Conservation (phyloP, 306 rosid species). For the Ammopiptanthus mongolicus region DNA sequence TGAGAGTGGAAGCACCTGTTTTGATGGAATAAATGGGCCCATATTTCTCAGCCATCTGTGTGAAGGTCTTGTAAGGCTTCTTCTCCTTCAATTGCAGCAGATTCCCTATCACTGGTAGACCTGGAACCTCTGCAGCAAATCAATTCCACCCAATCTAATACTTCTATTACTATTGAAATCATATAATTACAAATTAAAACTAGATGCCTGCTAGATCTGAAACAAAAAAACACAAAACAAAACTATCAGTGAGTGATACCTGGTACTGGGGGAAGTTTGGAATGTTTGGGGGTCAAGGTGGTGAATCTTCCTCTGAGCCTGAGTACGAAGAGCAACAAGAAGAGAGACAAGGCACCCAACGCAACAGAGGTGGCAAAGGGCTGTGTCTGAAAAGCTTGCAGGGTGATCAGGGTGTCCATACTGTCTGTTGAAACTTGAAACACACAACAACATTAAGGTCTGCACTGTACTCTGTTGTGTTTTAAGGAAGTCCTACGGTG, state of each 20-base stretch:
- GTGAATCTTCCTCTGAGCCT: background rate
- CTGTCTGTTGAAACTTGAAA: background rate
- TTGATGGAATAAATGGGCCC: conserved; percentile 80
- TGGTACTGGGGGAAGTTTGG: conserved; percentile 61
- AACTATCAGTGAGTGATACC: conserved; percentile 21
- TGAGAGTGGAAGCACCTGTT: conserved; percentile 75
- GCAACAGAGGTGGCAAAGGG: conserved; percentile 33
- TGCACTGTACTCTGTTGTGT: too few relatives aligned
- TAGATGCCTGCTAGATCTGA: background rate
- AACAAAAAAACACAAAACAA: background rate
- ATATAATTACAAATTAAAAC: background rate
- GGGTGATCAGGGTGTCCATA: background rate
- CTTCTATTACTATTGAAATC: background rate
- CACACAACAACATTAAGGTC: background rate
- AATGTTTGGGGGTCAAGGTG: background rate
- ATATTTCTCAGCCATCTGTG: conserved; percentile 53
- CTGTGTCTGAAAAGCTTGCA: conserved; percentile 2
- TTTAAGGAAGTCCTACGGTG: too few relatives aligned
- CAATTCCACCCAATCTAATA: background rate
- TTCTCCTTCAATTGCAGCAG: conserved; percentile 89
- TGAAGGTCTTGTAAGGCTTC: conserved; percentile 85
- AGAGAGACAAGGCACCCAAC: conserved; percentile 45
- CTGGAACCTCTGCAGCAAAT: conserved; percentile 64
- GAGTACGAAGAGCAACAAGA: conserved; percentile 16
- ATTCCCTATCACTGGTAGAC: conserved; percentile 79